Conservation (phyloP, 495 filamentous ascomycete genomes). For the Lasiosphaeria miniovina region DNA sequence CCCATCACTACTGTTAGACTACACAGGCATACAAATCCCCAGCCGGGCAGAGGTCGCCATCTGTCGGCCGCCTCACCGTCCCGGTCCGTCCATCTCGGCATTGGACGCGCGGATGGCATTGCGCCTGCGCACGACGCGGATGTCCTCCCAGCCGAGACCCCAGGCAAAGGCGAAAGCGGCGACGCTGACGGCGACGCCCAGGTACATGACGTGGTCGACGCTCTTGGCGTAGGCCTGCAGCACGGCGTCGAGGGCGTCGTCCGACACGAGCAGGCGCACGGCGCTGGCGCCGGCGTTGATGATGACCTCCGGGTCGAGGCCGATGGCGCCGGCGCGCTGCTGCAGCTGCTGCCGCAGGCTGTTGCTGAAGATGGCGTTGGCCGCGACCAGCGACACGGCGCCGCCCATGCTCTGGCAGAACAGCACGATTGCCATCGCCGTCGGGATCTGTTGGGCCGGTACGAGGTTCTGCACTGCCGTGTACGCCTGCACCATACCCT, state of each 20-base stretch:
- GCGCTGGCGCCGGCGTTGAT: conserved; percentile 32
- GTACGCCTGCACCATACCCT: conserved; percentile 28
- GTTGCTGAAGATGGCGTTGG: conserved; percentile 37
- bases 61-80: no score
- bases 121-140: background rate
- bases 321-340: conserved; percentile 18
- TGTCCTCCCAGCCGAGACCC: conserved; percentile 18
- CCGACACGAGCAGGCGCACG: conserved; percentile 4
- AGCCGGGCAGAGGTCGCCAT: no score
- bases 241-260: conserved; percentile 14
- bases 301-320: conserved; percentile 22
- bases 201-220: conserved; percentile 18
- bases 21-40: no score
- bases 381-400: conserved; percentile 35
- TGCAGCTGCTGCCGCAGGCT: conserved; percentile 25
- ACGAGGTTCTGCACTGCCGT: conserved; percentile 47
- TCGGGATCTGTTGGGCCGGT: conserved; percentile 35
- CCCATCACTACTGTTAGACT: no score
- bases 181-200: conserved; percentile 1
- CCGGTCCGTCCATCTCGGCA: no score
- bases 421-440: conserved; percentile 44
- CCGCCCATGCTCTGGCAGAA: conserved; percentile 42
- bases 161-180: conserved; percentile 2
- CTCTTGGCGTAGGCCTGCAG: conserved; percentile 43
- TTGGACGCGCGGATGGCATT: no score